phyloP scores from a whole-genome alignment of 129 eudicot genomes.

The Artemisia annua region DNA sequence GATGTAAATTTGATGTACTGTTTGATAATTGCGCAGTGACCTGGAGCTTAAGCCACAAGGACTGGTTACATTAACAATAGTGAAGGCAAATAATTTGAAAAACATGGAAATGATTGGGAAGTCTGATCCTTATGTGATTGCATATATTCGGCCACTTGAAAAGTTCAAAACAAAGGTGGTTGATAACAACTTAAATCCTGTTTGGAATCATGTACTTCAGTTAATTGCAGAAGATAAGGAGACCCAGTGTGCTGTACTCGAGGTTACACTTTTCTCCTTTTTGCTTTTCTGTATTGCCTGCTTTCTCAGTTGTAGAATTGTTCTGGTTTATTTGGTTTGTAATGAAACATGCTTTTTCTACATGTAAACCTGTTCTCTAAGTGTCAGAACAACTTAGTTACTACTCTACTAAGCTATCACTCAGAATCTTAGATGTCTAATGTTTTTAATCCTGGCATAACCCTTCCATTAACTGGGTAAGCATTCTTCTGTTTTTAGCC shows the following conservation, averaged over 20 bases:
- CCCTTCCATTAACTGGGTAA: too few relatives aligned
- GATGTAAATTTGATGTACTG: not conserved
- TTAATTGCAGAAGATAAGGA: constrained; percentile 94
- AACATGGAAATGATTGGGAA: constrained; percentile 94
- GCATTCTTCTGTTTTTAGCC: too few relatives aligned
- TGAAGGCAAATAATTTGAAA: constrained; percentile 78
- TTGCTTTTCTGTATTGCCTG: not conserved
- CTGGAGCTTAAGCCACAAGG: constrained; percentile 99
- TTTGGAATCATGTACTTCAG: constrained; percentile 77
- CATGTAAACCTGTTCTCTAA: too few relatives aligned
- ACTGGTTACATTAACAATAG: constrained; percentile 62
- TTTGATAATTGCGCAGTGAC: constrained; percentile 56
- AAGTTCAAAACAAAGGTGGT: constrained; percentile 86
- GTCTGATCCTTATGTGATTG: constrained; percentile 88
- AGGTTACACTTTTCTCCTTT: constrained; percentile 46
- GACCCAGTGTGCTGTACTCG: constrained; percentile 72
- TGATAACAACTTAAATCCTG: constrained; percentile 85
- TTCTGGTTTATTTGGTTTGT: not conserved
- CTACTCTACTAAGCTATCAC: too few relatives aligned
- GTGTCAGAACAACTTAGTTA: not conserved
- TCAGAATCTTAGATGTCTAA: too few relatives aligned
- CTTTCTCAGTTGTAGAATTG: not conserved
- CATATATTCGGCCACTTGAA: constrained; percentile 76
- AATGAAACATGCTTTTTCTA: not conserved
- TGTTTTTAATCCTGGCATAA: too few relatives aligned